phyloP scores from a whole-genome alignment of 768 basidiomycete species.

The Hydnomerulius pinastri region DNA sequence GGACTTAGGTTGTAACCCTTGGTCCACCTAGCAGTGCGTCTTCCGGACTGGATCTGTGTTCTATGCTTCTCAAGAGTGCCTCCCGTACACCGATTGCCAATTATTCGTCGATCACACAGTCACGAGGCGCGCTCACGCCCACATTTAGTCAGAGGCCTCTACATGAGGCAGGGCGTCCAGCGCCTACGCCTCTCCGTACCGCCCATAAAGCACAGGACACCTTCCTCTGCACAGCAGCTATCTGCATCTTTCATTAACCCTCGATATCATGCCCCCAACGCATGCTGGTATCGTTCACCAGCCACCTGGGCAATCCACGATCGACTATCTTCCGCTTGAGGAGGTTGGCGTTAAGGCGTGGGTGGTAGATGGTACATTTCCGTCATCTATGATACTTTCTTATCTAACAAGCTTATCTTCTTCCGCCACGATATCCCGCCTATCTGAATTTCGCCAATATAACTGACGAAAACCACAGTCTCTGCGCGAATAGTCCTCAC shows the following conservation, averaged over 20 bases:
- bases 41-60: too few species aligned
- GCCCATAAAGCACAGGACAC: too few species aligned
- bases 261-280: slow-evolving; percentile 15
- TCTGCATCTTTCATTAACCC: not conserved
- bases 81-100: too few species aligned
- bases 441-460: too few species aligned
- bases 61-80: too few species aligned
- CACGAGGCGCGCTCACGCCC: too few species aligned
- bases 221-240: slow-evolving; percentile 10
- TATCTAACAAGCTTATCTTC: slow-evolving; percentile 4
- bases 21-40: too few species aligned
- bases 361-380: slow-evolving; percentile 44
- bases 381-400: not conserved
- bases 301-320: slow-evolving; percentile 17
- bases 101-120: too few species aligned
- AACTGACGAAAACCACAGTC: slow-evolving; percentile 35
- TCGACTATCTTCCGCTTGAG: slow-evolving; percentile 42
- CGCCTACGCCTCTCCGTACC: too few species aligned
- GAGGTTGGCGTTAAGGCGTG: slow-evolving; percentile 41
- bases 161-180: too few species aligned
- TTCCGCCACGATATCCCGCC: not conserved
- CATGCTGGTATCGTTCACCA: slow-evolving; percentile 35
- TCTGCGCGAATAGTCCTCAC: slow-evolving; percentile 45
- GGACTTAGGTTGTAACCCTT: too few species aligned
- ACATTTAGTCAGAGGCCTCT: too few species aligned